Evolutionary conservation across 768 basidiomycete genomes (phyloP).

Genomic region (Lentinula detonsa): DNA sequence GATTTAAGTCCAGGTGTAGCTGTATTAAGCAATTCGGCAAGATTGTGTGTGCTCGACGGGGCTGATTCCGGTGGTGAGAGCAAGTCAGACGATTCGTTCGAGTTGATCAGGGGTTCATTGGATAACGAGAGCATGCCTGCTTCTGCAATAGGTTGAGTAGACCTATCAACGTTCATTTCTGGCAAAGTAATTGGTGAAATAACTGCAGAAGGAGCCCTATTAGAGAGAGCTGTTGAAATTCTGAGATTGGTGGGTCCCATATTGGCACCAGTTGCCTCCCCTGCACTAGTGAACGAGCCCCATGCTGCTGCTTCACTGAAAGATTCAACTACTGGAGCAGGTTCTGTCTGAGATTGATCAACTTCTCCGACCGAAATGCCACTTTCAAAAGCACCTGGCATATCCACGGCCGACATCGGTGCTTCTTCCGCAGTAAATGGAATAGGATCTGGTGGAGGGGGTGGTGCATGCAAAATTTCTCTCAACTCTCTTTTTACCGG

Average conservation of each 20-base stretch:
- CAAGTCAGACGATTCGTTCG: background rate
- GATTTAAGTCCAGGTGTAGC: background rate
- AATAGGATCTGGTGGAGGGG: background rate
- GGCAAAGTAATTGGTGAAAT: conserved; percentile 4
- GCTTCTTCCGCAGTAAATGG: background rate
- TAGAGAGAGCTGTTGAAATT: background rate
- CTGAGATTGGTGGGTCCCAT: background rate
- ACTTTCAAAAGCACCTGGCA: background rate
- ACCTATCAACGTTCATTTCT: background rate
- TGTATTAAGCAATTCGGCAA: background rate
- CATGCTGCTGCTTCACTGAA: background rate
- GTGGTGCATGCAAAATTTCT: background rate
- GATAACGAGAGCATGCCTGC: background rate
- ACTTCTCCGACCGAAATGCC: background rate
- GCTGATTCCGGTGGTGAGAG: background rate
- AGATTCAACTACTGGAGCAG: background rate
- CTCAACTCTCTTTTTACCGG: conserved; percentile 1
- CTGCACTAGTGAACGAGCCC: conserved; percentile 1
- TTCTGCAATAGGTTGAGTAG: background rate
- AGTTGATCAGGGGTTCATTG: background rate
- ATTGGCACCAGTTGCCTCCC: conserved; percentile 3
- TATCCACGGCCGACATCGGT: background rate
- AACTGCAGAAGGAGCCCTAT: conserved; percentile 1
- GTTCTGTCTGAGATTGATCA: background rate
- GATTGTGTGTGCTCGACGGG: background rate